A percentile compares a stretch with the other conserved stretches of the same genome.
These are phyloP conservation scores for Pholiota adiposa DNA, from an alignment of 1,284 basidiomycete genomes.

Conservation along the genomic window DNA sequence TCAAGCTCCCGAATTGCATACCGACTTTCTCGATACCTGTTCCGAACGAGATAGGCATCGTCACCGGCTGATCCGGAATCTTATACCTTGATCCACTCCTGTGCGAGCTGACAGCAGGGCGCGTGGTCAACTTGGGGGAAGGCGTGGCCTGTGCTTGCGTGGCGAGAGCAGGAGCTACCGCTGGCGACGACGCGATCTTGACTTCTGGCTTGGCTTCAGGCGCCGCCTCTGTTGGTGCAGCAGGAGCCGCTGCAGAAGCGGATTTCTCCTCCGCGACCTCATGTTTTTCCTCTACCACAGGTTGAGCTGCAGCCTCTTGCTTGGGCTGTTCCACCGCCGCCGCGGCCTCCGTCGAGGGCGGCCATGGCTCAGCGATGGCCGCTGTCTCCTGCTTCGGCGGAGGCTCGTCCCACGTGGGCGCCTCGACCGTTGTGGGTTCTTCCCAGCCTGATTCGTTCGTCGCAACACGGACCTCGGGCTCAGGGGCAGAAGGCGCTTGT, in stretches of 20 bases:
- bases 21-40: conserved; percentile 71
- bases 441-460: conserved; percentile 57
- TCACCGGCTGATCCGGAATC: conserved; percentile 72
- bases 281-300: conserved; percentile 27
- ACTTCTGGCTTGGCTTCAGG: conserved; percentile 34
- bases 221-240: conserved; percentile 36
- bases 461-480: conserved; percentile 29
- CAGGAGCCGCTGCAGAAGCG: conserved; percentile 20
- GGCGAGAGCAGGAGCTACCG: conserved; percentile 27
- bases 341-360: conserved; percentile 30
- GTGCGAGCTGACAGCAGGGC: conserved; percentile 56
- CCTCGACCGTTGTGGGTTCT: conserved; percentile 74
- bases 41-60: conserved; percentile 72
- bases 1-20: conserved; percentile 84
- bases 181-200: conserved; percentile 31
- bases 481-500: conserved; percentile 27
- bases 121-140: conserved; percentile 42
- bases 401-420: conserved; percentile 70
- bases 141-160: conserved; percentile 40
- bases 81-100: conserved; percentile 65
- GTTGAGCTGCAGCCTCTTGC: conserved; percentile 23
- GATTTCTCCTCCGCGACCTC: conserved; percentile 22
- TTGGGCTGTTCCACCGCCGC: conserved; percentile 25
- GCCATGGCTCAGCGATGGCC: conserved; percentile 47
- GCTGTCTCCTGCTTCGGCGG: conserved; percentile 32